phyloP scores from a whole-genome alignment of 306 rosid species.

The Rubus idaeus region DNA sequence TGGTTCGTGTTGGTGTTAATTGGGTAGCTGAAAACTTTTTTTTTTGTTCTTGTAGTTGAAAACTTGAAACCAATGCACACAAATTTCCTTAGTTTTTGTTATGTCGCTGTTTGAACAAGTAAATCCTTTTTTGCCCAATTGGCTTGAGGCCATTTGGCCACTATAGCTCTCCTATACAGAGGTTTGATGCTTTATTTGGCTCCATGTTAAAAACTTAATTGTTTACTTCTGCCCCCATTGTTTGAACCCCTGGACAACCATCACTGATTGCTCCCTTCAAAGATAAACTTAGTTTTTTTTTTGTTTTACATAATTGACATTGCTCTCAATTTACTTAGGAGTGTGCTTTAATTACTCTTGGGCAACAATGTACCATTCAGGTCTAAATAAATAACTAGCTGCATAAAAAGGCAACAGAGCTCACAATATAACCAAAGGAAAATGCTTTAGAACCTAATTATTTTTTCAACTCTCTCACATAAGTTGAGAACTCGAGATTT shows the following conservation, averaged over 20 bases:
- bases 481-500: background rate
- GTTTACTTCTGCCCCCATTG: background rate
- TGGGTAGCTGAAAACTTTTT: background rate
- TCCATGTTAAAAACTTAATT: background rate
- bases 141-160: background rate
- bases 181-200: background rate
- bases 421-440: background rate
- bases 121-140: background rate
- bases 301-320: background rate
- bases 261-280: too few species aligned
- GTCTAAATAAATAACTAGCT: background rate
- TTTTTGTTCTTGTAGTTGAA: too few species aligned
- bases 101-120: background rate
- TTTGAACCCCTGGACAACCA: background rate
- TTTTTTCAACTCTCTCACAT: background rate
- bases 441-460: background rate
- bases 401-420: background rate
- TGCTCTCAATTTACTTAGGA: background rate
- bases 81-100: background rate
- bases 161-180: constrained; percentile 1
- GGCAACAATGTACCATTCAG: constrained; percentile 1
- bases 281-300: background rate
- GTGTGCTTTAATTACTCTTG: background rate
- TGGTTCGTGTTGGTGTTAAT: background rate
- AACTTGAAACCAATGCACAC: background rate